Conservation (phyloP, 192 early-diverging fungal species). For the Umbelopsis ramanniana region DNA sequence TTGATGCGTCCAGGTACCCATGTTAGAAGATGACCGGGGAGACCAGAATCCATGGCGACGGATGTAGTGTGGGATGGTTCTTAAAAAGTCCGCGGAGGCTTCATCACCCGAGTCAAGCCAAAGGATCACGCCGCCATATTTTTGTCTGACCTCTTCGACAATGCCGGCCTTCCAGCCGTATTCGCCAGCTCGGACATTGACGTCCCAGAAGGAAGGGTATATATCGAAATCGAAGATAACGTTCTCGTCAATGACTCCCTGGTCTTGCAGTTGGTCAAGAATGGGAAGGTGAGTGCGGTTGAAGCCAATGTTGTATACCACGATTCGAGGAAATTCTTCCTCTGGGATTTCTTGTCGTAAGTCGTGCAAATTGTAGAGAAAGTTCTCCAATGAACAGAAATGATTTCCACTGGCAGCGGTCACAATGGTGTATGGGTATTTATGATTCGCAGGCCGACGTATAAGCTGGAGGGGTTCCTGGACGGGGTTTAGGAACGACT, state of each 20-base stretch:
- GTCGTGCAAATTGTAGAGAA: conserved; percentile 49
- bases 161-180: conserved; percentile 64
- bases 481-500: background rate
- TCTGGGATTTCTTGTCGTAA: conserved; percentile 30
- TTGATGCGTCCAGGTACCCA: conserved; percentile 50
- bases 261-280: conserved; percentile 46
- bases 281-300: conserved; percentile 42
- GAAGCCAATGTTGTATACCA: conserved; percentile 60
- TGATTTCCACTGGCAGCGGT: conserved; percentile 60
- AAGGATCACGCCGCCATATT: conserved; percentile 47
- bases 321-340: conserved; percentile 44
- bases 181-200: conserved; percentile 50
- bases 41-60: conserved; percentile 52
- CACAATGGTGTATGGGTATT: conserved; percentile 49
- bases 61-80: conserved; percentile 43
- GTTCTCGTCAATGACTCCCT: conserved; percentile 51
- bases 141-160: conserved; percentile 48
- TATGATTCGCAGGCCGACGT: background rate
- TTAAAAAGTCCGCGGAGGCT: conserved; percentile 50
- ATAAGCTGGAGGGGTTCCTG: conserved; percentile 4
- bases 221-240: conserved; percentile 45
- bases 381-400: conserved; percentile 55
- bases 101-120: conserved; percentile 60
- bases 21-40: conserved; percentile 41
- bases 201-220: conserved; percentile 59